Evolutionary conservation across 495 filamentous ascomycete genomes (phyloP), one percentile per base, ranked within the genome.

Genomic region (Penicillium steckii): DNA sequence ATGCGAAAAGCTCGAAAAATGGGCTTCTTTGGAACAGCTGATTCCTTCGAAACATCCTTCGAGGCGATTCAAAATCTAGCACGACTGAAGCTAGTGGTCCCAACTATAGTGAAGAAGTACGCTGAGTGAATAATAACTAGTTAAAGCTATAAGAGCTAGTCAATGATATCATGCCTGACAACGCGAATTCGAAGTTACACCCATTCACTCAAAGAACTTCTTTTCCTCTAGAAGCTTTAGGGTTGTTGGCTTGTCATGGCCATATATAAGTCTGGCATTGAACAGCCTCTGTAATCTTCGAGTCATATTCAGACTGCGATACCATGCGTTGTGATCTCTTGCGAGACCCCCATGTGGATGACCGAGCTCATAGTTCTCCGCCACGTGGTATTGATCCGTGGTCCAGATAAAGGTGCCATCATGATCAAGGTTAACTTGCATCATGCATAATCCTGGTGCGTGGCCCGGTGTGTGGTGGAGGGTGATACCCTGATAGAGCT

Each of bases 361-460:
- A 1, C 55, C 53, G 1, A 64, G 22, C 33, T 53, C 55, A 42
- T 53, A 58, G 32, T 58, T 58, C 15, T 58, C 55, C 3, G 35
- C 52, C 0, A 76, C 63, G 55, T 76, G 71, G 41, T 66, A 76
- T 50, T 74, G 71, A 56, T 77, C 75, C 8, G 61, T 70, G 1
- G 69, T 76, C 59, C 66, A 76, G 26, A 79, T 68, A 49, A 72
- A 76, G 1, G 71, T 70, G n/a, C 73, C 74, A 35, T 57, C 54
- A 2, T 73, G 48, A 2, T 37, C 38, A 26, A 76, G 50, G 38
- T 77, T 76, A 0, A 77, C 50, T 48, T 75, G 71, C 63, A 76
- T 61, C 12, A 68, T 62, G 27, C 55, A 64, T 0, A 76, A 47
- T 0, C 73, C 72, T 1, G 70, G 69, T 0, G 71, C 76, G 42